Percentiles rank a stretch among this genome's conserved stretches.
Conservation (phyloP, 495 filamentous ascomycete genomes). For the Aspergillus olivimuriae region DNA sequence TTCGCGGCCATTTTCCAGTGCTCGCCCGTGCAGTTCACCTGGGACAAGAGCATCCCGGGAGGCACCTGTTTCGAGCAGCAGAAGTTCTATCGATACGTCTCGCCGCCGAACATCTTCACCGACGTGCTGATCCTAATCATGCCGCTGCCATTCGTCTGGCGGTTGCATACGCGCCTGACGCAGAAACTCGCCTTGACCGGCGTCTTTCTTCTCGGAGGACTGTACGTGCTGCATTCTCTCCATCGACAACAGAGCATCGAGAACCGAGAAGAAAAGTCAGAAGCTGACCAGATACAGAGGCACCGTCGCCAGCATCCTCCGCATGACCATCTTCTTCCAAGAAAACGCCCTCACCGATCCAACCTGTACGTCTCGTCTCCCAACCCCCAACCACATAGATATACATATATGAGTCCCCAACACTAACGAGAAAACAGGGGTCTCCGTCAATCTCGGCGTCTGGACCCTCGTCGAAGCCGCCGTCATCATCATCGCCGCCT, state of each 20-base stretch:
- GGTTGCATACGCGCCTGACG: constrained; percentile 10
- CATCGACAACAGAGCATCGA: not conserved
- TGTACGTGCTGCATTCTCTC: constrained; percentile 20
- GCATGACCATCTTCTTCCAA: constrained; percentile 15
- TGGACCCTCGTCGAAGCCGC: constrained; percentile 17
- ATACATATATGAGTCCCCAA: not conserved
- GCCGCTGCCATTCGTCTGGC: constrained; percentile 41
- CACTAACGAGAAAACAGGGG: constrained; percentile 10
- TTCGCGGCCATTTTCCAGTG: constrained; percentile 29
- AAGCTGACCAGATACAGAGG: constrained; percentile 7
- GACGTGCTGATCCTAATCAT: constrained; percentile 34
- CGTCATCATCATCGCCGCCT: constrained; percentile 20
- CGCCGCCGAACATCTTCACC: constrained; percentile 24
- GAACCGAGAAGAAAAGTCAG: too few relatives aligned
- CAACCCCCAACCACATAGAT: not conserved
- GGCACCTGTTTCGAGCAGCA: constrained; percentile 26
- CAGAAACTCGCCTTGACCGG: constrained; percentile 23
- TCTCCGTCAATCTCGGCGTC: constrained; percentile 18
- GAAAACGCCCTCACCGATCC: constrained; percentile 8
- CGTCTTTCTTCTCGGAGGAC: constrained; percentile 22
- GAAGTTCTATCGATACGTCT: constrained; percentile 24
- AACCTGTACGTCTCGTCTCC: constrained; percentile 19
- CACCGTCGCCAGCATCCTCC: constrained; percentile 17
- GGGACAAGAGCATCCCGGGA: constrained; percentile 14
- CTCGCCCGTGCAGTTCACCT: constrained; percentile 23